Evolutionary conservation across 306 rosid species (phyloP).

Genomic region (Casuarina equisetifolia): DNA sequence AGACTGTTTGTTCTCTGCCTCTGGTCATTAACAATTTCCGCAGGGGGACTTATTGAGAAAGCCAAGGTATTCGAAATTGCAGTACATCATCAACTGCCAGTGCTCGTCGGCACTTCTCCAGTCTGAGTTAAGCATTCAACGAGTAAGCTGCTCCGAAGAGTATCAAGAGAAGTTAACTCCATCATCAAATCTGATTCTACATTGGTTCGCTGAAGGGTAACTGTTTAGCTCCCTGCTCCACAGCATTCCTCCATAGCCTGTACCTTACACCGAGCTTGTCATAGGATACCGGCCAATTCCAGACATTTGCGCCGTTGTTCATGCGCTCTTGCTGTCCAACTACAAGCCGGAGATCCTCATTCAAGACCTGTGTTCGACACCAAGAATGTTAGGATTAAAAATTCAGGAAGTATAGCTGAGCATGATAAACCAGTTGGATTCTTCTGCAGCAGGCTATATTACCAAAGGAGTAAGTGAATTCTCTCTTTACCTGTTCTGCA

Average conservation of each 20-base stretch:
- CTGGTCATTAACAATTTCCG: conserved; percentile 55
- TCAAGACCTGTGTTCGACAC: conserved; percentile 57
- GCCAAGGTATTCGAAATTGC: conserved; percentile 26
- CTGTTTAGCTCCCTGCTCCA: conserved; percentile 64
- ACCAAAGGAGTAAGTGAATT: neutral
- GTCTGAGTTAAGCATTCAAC: conserved; percentile 7
- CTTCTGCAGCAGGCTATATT: neutral
- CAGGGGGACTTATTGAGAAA: conserved; percentile 18
- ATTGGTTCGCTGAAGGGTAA: conserved; percentile 53
- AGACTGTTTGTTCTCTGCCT: conserved; percentile 33
- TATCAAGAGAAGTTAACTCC: conserved; percentile 8
- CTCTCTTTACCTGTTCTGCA: conserved; percentile 69
- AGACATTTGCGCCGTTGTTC: conserved; percentile 72
- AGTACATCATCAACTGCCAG: neutral
- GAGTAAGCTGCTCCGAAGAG: conserved; percentile 26
- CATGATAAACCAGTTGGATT: neutral
- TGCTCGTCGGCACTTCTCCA: conserved; percentile 1
- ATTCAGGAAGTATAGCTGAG: neutral
- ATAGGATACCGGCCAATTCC: conserved; percentile 83
- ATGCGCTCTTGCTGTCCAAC: conserved; percentile 88
- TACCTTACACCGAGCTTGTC: conserved; percentile 93
- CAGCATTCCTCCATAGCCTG: conserved; percentile 83
- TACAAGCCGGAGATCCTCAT: conserved; percentile 86
- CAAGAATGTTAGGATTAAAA: neutral
- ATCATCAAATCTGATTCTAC: conserved; percentile 22